phyloP scores from a whole-genome alignment of 371 early-diverging fungal species.

The Mucor velutinosus region DNA sequence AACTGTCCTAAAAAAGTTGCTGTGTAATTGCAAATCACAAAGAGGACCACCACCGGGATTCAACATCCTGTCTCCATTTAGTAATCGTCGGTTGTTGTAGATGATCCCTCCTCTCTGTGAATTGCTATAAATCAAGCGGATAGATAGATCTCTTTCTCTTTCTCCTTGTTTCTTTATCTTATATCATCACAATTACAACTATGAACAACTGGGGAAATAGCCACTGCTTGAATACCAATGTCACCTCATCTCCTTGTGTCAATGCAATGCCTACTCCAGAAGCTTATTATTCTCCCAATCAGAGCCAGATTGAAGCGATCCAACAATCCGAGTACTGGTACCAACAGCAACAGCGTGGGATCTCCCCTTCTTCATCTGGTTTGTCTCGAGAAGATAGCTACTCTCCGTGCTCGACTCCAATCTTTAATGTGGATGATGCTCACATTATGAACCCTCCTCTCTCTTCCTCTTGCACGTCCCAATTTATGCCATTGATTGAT shows the following conservation, averaged over 20 bases:
- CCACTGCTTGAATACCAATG: not conserved
- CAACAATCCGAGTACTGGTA: not conserved
- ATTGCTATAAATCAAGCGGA: not conserved
- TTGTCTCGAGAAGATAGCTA: not conserved
- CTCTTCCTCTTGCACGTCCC: not conserved
- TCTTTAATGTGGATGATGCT: not conserved
- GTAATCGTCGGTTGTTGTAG: not conserved
- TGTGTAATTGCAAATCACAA: not conserved
- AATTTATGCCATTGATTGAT: not conserved
- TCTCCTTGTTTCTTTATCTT: not conserved
- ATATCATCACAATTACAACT: not conserved
- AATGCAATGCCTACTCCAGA: not conserved
- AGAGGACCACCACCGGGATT: conserved; percentile 1
- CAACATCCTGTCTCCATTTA: not conserved
- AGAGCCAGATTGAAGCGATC: not conserved
- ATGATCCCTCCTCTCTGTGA: not conserved
- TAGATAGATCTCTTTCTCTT: not conserved
- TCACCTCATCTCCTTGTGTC: not conserved
- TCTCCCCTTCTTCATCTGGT: not conserved
- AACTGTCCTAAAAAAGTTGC: conserved; percentile 1
- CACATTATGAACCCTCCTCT: not conserved
- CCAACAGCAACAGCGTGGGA: not conserved
- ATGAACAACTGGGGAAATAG: not conserved
- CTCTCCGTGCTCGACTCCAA: not conserved
- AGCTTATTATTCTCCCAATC: not conserved